Percentiles rank a stretch among this genome's conserved stretches.
These are phyloP conservation scores for Mycena olivaceomarginata DNA, from an alignment of 768 basidiomycete genomes.

Conservation along the genomic window DNA sequence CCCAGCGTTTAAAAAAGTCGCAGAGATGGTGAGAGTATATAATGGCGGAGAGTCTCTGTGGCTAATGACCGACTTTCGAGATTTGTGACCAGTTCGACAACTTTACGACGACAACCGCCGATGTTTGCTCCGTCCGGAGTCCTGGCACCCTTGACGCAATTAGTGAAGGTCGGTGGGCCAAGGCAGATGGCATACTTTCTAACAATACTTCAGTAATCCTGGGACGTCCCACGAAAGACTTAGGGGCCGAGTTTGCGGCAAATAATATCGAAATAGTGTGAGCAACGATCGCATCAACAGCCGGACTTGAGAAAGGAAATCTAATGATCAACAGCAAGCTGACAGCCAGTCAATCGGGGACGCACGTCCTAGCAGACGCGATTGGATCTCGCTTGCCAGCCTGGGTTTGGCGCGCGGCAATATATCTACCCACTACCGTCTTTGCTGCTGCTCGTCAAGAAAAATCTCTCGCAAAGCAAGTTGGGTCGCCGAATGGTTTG, in stretches of 20 bases:
- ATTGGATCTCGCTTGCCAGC: not conserved
- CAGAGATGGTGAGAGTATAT: slow-evolving; percentile 4
- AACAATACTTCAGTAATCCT: not conserved
- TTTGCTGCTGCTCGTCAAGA: not conserved
- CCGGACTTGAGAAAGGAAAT: not conserved
- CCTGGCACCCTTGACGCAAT: slow-evolving; percentile 1
- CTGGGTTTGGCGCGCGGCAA: not conserved
- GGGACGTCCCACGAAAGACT: not conserved
- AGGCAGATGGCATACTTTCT: not conserved
- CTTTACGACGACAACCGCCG: not conserved
- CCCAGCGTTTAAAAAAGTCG: not conserved
- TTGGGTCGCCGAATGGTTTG: not conserved
- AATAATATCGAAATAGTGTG: slow-evolving; percentile 14
- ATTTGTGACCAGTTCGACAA: slow-evolving; percentile 2
- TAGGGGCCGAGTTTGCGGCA: slow-evolving; percentile 5
- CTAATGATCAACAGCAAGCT: not conserved
- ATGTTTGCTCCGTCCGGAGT: slow-evolving; percentile 13
- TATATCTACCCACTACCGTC: slow-evolving; percentile 15
- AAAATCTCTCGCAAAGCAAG: not conserved
- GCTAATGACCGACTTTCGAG: not conserved
- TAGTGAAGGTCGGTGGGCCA: not conserved
- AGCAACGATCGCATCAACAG: too few relatives aligned
- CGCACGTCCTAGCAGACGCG: not conserved
- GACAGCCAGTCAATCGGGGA: not conserved
- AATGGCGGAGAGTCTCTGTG: not conserved